Evolutionary conservation across 2,329 filamentous ascomycete genomes (phyloP), one percentile per base, ranked within the genome.

Genomic region (Penicillium verrucosum): DNA sequence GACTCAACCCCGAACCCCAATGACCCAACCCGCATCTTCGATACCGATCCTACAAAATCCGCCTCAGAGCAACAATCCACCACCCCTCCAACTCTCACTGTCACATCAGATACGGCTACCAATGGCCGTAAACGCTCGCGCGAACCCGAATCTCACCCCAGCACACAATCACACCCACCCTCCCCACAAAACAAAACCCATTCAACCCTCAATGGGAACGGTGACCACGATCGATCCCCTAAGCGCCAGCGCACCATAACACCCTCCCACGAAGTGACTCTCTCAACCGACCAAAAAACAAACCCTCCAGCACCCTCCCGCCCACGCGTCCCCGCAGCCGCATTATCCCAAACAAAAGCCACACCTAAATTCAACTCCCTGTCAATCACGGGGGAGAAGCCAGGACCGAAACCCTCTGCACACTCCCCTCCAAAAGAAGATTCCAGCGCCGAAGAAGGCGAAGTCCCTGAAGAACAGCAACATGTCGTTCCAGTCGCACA

Each of bases 91-190:
- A 61, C 68, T 38, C 66, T 70, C 56, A 68, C 63, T 55, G 64
- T 69, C 6, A 58, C 63, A 29, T 50, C 62, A 38, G 59, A 63
- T 29, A 54, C 48, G 18, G 54, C 63, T 34, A 47, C 61, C 43
- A 73, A 72, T 54, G 72, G 73, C 16, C 69, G 69, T 23, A 77
- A 77, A 60, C 73, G 75, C 45, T 76, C 74, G 8, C 68, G 74
- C 54, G 75, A 77, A 42, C 68, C 69, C 4, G 71, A 73, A 23
- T 51, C 56, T 42, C 63, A 56, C 49, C 41, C 43, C 54, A 57
- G 32, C 60, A 50, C 30, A 60, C 44, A 16, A 56, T 38, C 18
- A 30, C 32, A 49, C n/a, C 44, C 42, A 23, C 47, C 45, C 8
- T 54, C 48, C 14, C 40, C 59, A 29, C 52, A 56, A 36, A 25